These are phyloP conservation scores for Fistulinella prunicolor DNA, from an alignment of 768 basidiomycete genomes.

Conservation along the genomic window DNA sequence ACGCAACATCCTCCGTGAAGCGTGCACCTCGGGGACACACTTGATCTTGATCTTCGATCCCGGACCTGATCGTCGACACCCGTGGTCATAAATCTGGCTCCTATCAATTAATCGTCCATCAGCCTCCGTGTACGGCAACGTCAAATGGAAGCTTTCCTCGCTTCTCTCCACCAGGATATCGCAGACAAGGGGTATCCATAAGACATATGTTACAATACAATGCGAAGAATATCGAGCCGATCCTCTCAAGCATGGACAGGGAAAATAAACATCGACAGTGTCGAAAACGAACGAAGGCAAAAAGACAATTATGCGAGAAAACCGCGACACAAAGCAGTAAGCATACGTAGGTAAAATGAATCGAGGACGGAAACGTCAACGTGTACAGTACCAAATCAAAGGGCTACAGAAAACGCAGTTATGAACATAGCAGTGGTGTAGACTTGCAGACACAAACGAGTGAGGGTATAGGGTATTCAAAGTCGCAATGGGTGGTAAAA, in stretches of 20 bases:
- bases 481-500: neutral
- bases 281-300: slow-evolving; percentile 10
- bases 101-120: slow-evolving; percentile 22
- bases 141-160: neutral
- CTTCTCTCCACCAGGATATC: too few species aligned
- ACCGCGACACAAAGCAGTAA: slow-evolving; percentile 6
- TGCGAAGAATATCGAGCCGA: neutral
- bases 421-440: slow-evolving; percentile 29
- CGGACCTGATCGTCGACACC: slow-evolving; percentile 29
- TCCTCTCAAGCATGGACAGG: neutral
- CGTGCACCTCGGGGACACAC: slow-evolving; percentile 22
- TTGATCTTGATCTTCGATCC: slow-evolving; percentile 29
- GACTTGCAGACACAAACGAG: slow-evolving; percentile 28
- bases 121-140: slow-evolving; percentile 13
- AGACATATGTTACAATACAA: slow-evolving; percentile 16
- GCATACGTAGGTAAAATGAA: slow-evolving; percentile 2
- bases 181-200: slow-evolving; percentile 11
- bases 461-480: slow-evolving; percentile 24
- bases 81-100: too few species aligned
- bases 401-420: slow-evolving; percentile 27
- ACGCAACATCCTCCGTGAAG: slow-evolving; percentile 22
- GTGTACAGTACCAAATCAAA: slow-evolving; percentile 27
- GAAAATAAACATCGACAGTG: neutral
- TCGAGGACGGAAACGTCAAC: slow-evolving; percentile 2
- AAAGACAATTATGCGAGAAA: slow-evolving; percentile 12